Percentiles rank a stretch among this genome's conserved stretches.
Evolutionary conservation across 176 grass and related monocot genomes (phyloP).

Genomic region (Cenchrus fungigraminus): DNA sequence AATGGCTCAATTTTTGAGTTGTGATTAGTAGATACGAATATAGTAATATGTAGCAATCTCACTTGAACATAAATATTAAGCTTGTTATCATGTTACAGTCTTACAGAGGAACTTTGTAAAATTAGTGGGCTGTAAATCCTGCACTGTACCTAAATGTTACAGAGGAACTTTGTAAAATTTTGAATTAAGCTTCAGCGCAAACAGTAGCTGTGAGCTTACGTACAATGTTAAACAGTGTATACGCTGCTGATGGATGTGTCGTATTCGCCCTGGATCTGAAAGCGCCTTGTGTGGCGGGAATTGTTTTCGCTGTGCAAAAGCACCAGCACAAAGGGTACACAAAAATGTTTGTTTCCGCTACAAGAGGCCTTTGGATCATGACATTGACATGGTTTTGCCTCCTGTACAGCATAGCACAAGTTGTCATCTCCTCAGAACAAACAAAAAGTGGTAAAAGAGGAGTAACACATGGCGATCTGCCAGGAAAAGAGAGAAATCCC

Average conservation of each 20-base stretch:
- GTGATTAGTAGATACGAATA: not conserved
- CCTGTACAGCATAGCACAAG: not conserved
- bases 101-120: not conserved
- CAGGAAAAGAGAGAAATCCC: not conserved
- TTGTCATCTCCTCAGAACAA: not conserved
- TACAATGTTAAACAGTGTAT: not conserved
- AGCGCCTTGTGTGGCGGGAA: not conserved
- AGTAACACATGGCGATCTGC: not conserved
- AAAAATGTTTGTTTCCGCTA: not conserved
- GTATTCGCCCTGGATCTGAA: not conserved
- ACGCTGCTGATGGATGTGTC: not conserved
- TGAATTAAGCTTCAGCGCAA: not conserved
- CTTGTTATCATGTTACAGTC: not conserved
- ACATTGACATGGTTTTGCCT: not conserved
- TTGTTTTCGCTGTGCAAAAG: not conserved
- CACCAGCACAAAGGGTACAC: not conserved
- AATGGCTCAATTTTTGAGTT: not conserved
- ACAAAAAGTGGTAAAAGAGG: not conserved
- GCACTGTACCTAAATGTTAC: not conserved
- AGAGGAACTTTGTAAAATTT: slow-evolving; percentile 5
- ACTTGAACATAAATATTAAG: slow-evolving; percentile 7
- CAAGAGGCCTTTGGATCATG: not conserved
- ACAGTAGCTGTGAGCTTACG: not conserved
- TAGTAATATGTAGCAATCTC: not conserved
- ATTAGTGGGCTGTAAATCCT: not conserved